Evolutionary conservation across 164 flowering plant species (phyloP).

Genomic region (Vitis labrusca): DNA sequence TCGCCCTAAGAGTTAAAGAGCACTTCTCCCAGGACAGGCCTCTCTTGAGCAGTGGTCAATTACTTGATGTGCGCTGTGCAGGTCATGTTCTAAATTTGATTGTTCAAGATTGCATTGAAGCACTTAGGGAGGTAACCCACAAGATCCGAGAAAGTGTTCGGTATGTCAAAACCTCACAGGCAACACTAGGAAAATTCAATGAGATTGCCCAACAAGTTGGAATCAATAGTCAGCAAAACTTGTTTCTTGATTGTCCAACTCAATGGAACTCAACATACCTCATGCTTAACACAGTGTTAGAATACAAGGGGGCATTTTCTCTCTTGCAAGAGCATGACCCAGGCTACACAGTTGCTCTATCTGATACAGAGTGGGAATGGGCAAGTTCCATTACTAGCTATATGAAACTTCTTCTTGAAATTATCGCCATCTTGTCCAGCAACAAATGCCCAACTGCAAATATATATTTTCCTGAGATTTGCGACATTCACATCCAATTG

Average conservation of each 20-base stretch:
- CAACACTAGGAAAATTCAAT: constrained; percentile 45
- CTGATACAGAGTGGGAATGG: constrained; percentile 68
- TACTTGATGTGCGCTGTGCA: constrained; percentile 63
- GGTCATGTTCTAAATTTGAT: constrained; percentile 47
- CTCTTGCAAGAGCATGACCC: constrained; percentile 46
- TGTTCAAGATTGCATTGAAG: constrained; percentile 60
- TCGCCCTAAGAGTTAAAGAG: constrained; percentile 47
- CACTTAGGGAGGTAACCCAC: constrained; percentile 35
- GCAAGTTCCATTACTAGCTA: constrained; percentile 39
- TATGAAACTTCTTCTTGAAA: constrained; percentile 59
- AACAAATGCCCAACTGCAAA: constrained; percentile 55
- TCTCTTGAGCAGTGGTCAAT: constrained; percentile 41
- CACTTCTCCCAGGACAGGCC: constrained; percentile 51
- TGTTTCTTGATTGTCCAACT: constrained; percentile 49
- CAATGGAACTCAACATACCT: constrained; percentile 60
- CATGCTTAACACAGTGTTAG: constrained; percentile 67
- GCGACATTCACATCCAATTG: constrained; percentile 58
- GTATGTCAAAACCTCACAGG: constrained; percentile 58
- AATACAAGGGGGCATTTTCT: constrained; percentile 50
- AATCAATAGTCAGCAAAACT: constrained; percentile 30
- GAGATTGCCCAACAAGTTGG: constrained; percentile 51
- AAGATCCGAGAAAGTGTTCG: constrained; percentile 63
- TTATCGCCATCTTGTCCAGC: constrained; percentile 38
- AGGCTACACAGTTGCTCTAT: constrained; percentile 31
- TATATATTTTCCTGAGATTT: constrained; percentile 63